Evolutionary conservation across 2,329 filamentous ascomycete genomes (phyloP), one percentile per base, ranked within the genome.

Genomic region (Aspergillus hortae): DNA sequence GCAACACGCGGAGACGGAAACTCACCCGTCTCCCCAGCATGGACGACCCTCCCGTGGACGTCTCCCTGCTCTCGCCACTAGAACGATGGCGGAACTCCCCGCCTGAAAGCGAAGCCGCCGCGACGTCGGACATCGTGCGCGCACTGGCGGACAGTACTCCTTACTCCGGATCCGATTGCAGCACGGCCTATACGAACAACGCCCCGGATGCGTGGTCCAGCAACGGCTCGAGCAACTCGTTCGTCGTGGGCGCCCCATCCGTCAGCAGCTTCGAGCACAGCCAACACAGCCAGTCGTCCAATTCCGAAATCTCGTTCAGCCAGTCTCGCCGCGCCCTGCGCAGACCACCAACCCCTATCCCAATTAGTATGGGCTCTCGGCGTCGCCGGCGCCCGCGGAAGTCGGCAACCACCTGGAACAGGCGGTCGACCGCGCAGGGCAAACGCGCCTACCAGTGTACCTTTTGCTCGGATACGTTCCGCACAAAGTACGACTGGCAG

Each of bases 1-100:
- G 90, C 51, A 95, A 95, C 67, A 89, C 89, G 48, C 84, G 90
- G 32, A 83, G 90, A 50, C 81, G 90, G 53, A 57, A 43, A 46
- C 14, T 43, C 19, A 74, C 80, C 30, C 25, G 32, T n/a, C 42
- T 36, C 4, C 6, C n/a, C 11, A 33, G 32, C 14, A 43, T 27
- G 2, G 33, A 21, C 10, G 46, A 50, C 6, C 25, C 38, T 6
- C 33, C 58, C 74, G 21, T 80, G 48, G 60, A 79, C 56, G 66
- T 64, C 21, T 56, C 67, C 23, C 58, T 80, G 56, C 76, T 84
- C 62, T 82, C 83, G 64, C 83, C 83, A 4, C 72, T 86, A 58
- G 82, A 86, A 69, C 71, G 83, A 76, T 86, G 83, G 83, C 79
- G 84, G 62, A 74, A 82, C 61, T 85, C 81, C 59, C 83, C 83